Conservation (phyloP, 306 rosid genomes). For the Dicorynia guianensis region DNA sequence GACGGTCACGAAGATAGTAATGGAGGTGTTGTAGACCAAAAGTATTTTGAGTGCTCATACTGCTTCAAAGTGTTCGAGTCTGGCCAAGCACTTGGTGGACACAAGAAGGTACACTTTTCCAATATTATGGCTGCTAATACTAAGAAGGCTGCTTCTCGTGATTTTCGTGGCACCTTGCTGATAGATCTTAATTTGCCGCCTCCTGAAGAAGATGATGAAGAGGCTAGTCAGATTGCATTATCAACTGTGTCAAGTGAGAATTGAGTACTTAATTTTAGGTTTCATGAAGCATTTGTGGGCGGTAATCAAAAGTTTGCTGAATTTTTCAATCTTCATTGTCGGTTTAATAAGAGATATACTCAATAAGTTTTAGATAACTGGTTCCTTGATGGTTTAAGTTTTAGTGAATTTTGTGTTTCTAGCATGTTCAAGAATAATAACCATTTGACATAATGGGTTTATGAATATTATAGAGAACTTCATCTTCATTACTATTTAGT, state of each 20-base stretch:
- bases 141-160: constrained; percentile 4
- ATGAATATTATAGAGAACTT: no score
- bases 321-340: background rate
- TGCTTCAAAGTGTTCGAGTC: constrained; percentile 60
- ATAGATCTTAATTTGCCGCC: constrained; percentile 63
- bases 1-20: background rate
- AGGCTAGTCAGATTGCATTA: background rate
- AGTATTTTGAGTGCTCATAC: constrained; percentile 42
- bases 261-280: background rate
- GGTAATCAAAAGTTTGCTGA: background rate
- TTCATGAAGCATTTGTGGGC: background rate
- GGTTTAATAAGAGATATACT: no score
- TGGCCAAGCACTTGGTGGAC: constrained; percentile 72
- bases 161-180: background rate
- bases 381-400: no score
- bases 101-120: constrained; percentile 62
- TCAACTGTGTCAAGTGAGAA: constrained; percentile 9
- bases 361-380: no score
- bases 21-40: constrained; percentile 13
- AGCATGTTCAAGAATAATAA: no score
- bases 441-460: no score
- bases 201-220: constrained; percentile 41
- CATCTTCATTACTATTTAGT: no score
- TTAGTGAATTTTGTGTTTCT: no score
- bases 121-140: constrained; percentile 4